Evolutionary conservation across 1,284 basidiomycete species (phyloP).

Genomic region (Porogramme epimiltina): DNA sequence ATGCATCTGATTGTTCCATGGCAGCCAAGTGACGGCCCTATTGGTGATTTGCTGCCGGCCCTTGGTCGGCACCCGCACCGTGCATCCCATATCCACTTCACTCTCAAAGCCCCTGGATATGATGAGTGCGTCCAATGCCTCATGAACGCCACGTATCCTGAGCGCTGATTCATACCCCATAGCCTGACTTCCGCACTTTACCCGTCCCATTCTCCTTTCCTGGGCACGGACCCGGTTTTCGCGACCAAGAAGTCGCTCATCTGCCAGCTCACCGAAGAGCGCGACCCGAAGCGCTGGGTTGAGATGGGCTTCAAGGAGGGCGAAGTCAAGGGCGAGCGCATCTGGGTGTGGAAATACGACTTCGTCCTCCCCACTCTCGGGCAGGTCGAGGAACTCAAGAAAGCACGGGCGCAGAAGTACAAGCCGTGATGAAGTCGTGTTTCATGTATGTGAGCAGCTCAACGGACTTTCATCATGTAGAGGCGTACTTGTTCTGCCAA

Average conservation of each 20-base stretch:
- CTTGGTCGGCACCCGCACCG: conserved; percentile 42
- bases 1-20: background rate
- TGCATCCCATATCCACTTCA: conserved; percentile 43
- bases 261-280: conserved; percentile 34
- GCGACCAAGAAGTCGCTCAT: conserved; percentile 43
- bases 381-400: conserved; percentile 35
- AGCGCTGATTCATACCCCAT: background rate
- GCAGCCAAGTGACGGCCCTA: conserved; percentile 40
- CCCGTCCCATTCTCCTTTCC: conserved; percentile 41
- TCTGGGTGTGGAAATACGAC: conserved; percentile 39
- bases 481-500: conserved; percentile 10
- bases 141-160: no score
- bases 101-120: conserved; percentile 38
- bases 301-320: conserved; percentile 36
- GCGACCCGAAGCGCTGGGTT: conserved; percentile 32
- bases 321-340: conserved; percentile 33
- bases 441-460: no score
- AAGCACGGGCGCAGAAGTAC: conserved; percentile 12
- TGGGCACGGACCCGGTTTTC: conserved; percentile 44
- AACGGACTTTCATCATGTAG: background rate
- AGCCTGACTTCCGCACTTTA: conserved; percentile 42
- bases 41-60: conserved; percentile 36
- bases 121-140: conserved; percentile 29
- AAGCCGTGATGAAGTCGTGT: conserved; percentile 10
- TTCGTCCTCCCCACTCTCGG: conserved; percentile 37